Evolutionary conservation across 768 basidiomycete species (phyloP), one percentile per base, ranked within the genome.

Genomic region (Panus rudis): DNA sequence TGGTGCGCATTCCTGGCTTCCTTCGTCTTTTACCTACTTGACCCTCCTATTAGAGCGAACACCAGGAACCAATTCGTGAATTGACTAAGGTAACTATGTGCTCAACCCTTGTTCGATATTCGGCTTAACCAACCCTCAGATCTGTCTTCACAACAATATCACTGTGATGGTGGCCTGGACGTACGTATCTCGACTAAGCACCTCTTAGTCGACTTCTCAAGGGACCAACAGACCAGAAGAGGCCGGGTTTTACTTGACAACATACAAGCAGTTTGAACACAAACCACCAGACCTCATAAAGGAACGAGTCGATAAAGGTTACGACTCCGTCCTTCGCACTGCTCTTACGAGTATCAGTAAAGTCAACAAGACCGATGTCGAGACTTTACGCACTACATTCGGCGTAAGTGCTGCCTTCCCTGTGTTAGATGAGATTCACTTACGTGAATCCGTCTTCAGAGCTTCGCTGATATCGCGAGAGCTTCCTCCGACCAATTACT

Each of bases 321-420:
- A 96, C 56, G 66, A 73, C 49, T 79, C 91, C 6, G 74, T 92
- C 54, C 62, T 98, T 12, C 85, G 86, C 43, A 77, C 79, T 16
- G 76, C 88, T 1, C 70, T 99, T 21, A 98, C 94, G 2, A 80
- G 78, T 50, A 88, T 98, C 54, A 84, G 78, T 57, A 91, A 88
- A 52, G 90, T 99, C 49, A 98, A 98, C 65, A 96, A 94, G 70
- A 98, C 94, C 3, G 96, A 99, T 54, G 91, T 93, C 2, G 81
- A 90, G 63, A 98, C 94, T 3, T 69, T 99, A 31, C 78, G 88
- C 17, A 83, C 84, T 2, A 84, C 90, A n/a, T 83, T 93, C 52
- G 93, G 92, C 26, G 94, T 97, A 66, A 45, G 83, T 71, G 23
- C 4, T n/a, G 16, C 26, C 21, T 40, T 20, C 21, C 21, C 16